phyloP scores from a whole-genome alignment of 2,329 filamentous ascomycete genomes.

The Botrytis aclada region DNA sequence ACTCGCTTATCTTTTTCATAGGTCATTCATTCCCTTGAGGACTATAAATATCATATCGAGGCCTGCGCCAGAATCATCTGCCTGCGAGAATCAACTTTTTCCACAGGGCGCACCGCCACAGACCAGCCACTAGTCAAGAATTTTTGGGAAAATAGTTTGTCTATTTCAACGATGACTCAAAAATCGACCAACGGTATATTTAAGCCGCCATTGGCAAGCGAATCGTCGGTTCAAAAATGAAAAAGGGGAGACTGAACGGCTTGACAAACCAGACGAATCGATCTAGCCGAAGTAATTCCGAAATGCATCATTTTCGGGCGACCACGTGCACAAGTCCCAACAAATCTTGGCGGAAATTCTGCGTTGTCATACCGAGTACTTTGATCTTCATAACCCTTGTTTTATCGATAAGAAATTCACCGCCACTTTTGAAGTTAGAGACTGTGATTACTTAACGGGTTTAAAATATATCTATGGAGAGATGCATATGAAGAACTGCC shows the following conservation, averaged over 20 bases:
- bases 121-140: neutral
- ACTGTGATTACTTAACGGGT: neutral
- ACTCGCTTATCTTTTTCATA: neutral
- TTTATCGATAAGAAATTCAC: constrained; percentile 6
- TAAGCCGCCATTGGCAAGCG: neutral
- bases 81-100: neutral
- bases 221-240: neutral
- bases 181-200: neutral
- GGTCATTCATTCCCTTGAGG: neutral
- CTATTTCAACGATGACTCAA: neutral
- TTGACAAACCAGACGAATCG: neutral
- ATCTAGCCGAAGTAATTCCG: neutral
- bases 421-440: constrained; percentile 4
- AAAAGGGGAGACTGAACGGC: neutral
- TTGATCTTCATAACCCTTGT: constrained; percentile 4
- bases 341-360: constrained; percentile 5
- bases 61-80: neutral
- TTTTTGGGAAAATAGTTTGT: neutral
- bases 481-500: neutral
- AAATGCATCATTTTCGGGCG: neutral
- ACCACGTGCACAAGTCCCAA: neutral
- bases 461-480: neutral
- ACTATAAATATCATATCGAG: neutral
- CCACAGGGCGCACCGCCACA: neutral
- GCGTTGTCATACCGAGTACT: neutral